Conservation (phyloP, 345 rosid species). For the Boechera stricta region DNA sequence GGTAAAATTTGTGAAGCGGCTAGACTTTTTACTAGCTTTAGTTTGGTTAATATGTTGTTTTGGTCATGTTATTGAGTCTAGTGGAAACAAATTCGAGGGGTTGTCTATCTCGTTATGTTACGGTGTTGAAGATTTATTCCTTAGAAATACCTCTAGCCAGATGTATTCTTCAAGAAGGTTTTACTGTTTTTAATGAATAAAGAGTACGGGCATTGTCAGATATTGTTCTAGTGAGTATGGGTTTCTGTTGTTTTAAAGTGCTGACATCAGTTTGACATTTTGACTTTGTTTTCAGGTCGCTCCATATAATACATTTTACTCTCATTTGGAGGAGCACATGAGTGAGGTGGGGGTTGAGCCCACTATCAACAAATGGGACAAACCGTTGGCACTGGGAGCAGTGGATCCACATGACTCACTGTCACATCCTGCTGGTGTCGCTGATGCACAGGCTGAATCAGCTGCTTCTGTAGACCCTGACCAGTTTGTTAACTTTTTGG, state of each 20-base stretch:
- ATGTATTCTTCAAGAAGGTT: conserved; percentile 19
- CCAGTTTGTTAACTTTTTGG: conserved; percentile 91
- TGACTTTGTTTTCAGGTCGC: conserved; percentile 69
- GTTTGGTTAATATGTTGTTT: conserved; percentile 11
- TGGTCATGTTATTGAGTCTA: conserved; percentile 11
- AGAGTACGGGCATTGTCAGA: background rate
- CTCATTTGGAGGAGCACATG: conserved; percentile 94
- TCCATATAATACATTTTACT: conserved; percentile 90
- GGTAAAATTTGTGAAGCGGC: background rate
- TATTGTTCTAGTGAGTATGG: conserved; percentile 11
- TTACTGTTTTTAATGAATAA: background rate
- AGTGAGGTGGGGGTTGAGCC: conserved; percentile 78
- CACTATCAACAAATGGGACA: conserved; percentile 89
- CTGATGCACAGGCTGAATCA: conserved; percentile 92
- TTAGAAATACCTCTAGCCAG: conserved; percentile 13
- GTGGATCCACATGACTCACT: conserved; percentile 96
- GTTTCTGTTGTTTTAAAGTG: background rate
- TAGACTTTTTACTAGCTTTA: conserved; percentile 18
- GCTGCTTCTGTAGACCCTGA: conserved; percentile 86
- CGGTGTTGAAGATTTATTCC: background rate
- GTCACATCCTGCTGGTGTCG: conserved; percentile 97
- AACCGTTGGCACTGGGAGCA: conserved; percentile 80
- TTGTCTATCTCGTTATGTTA: background rate
- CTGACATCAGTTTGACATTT: conserved; percentile 12
- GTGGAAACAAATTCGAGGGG: conserved; percentile 19